phyloP scores from a whole-genome alignment of 805 yeast genomes.

The Candida corydali region DNA sequence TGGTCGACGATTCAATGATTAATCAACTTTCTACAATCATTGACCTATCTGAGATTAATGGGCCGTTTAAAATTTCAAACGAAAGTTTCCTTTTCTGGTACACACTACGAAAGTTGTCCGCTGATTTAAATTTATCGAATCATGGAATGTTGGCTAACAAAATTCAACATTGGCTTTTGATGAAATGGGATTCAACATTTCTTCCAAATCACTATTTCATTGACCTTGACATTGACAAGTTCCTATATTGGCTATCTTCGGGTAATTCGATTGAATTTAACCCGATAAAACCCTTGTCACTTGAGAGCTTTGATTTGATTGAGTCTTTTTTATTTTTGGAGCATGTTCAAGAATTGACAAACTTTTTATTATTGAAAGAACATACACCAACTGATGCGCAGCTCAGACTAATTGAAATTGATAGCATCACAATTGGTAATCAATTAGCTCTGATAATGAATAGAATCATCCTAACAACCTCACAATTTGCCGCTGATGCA shows the following conservation, averaged over 20 bases:
- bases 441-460: background rate
- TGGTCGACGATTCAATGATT: constrained; percentile 36
- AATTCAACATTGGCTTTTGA: constrained; percentile 48
- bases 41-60: constrained; percentile 56
- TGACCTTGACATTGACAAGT: constrained; percentile 10
- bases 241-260: constrained; percentile 44
- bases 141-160: constrained; percentile 19
- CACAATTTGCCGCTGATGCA: background rate
- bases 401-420: background rate
- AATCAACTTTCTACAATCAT: constrained; percentile 47
- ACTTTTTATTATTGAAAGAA: constrained; percentile 3
- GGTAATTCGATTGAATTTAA: constrained; percentile 14
- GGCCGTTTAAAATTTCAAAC: constrained; percentile 48
- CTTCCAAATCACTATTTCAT: constrained; percentile 5
- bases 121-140: constrained; percentile 24
- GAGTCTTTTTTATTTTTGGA: constrained; percentile 3
- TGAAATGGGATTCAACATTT: constrained; percentile 38
- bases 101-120: constrained; percentile 25
- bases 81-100: constrained; percentile 56
- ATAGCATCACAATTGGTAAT: background rate
- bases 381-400: background rate
- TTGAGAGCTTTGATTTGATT: constrained; percentile 3
- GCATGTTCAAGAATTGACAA: constrained; percentile 4
- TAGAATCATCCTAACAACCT: constrained; percentile 2
- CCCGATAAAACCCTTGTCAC: background rate